phyloP scores from a whole-genome alignment of 306 rosid genomes.

The Abrus pulchellus region DNA sequence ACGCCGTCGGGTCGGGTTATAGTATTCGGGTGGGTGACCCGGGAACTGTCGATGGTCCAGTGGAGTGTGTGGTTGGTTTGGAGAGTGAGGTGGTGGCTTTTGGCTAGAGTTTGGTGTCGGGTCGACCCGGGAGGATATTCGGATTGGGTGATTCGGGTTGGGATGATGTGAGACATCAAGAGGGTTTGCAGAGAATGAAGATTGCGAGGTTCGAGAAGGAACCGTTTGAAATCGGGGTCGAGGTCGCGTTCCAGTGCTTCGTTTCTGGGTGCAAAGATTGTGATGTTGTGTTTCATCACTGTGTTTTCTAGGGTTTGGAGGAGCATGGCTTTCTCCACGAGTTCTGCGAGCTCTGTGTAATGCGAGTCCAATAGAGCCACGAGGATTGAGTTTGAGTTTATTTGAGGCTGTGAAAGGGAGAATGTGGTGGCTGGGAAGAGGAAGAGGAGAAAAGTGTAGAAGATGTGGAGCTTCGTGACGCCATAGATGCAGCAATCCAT shows the following conservation, averaged over 20 bases:
- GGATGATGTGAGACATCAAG: constrained; percentile 68
- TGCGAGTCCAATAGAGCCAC: constrained; percentile 86
- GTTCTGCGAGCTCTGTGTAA: constrained; percentile 77
- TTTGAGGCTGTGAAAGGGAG: constrained; percentile 48
- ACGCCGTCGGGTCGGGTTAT: constrained; percentile 80
- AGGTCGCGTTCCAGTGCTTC: constrained; percentile 79
- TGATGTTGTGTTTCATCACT: constrained; percentile 68
- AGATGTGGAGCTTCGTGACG: constrained; percentile 22
- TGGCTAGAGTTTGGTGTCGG: constrained; percentile 54
- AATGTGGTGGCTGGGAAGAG: constrained; percentile 45
- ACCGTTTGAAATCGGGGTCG: constrained; percentile 77
- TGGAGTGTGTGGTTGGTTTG: constrained; percentile 46
- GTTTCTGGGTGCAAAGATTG: constrained; percentile 80
- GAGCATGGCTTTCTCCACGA: constrained; percentile 75
- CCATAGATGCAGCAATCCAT: constrained; percentile 68
- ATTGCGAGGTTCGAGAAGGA: constrained; percentile 76
- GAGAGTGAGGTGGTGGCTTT: constrained; percentile 16
- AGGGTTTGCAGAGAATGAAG: constrained; percentile 70
- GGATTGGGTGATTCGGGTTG: constrained; percentile 58
- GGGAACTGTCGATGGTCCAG: constrained; percentile 60
- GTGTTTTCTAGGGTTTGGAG: constrained; percentile 70
- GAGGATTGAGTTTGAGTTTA: constrained; percentile 79
- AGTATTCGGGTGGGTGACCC: constrained; percentile 53
- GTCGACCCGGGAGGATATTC: constrained; percentile 10
- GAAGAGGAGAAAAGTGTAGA: constrained; percentile 24